Percentiles rank a stretch among this genome's conserved stretches.
Evolutionary conservation across 176 grass and related monocot genomes (phyloP).

Genomic region (Secale cereale): DNA sequence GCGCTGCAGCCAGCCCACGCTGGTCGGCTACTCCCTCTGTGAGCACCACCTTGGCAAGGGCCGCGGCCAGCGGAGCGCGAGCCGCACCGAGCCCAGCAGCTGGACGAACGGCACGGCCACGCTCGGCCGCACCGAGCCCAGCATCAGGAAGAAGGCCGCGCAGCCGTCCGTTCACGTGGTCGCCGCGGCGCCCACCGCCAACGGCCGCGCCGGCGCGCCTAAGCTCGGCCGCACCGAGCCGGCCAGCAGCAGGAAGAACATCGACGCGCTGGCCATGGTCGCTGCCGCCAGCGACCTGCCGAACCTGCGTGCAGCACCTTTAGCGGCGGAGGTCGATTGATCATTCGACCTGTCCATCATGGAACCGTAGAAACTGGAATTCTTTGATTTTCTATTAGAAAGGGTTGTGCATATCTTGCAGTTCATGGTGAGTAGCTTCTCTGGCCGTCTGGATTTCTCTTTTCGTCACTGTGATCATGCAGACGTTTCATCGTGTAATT

Average conservation of each 20-base stretch:
- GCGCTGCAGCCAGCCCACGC: constrained; percentile 86
- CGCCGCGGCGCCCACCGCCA: background rate
- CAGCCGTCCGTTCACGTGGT: background rate
- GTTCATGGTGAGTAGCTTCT: background rate
- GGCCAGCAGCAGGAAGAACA: background rate
- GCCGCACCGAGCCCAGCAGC: constrained; percentile 38
- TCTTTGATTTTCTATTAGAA: background rate
- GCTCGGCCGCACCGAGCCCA: constrained; percentile 50
- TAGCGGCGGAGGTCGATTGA: background rate
- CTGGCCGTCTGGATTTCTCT: background rate
- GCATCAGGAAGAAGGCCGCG: background rate
- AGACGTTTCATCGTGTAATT: background rate
- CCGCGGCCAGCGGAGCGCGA: constrained; percentile 38
- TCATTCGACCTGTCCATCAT: background rate
- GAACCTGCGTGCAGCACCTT: background rate
- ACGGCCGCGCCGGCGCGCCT: background rate
- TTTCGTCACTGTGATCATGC: constrained; percentile 12
- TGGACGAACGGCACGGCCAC: constrained; percentile 13
- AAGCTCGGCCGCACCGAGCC: background rate
- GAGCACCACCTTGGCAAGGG: constrained; percentile 97
- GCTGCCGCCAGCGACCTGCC: background rate
- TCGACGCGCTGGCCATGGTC: background rate
- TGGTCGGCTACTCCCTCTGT: constrained; percentile 85
- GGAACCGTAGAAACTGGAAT: background rate
- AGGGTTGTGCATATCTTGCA: constrained; percentile 12